Base-by-base conservation (phyloP, 2,329 filamentous ascomycete genomes). In the Hypoxylon rubiginosum region DNA sequence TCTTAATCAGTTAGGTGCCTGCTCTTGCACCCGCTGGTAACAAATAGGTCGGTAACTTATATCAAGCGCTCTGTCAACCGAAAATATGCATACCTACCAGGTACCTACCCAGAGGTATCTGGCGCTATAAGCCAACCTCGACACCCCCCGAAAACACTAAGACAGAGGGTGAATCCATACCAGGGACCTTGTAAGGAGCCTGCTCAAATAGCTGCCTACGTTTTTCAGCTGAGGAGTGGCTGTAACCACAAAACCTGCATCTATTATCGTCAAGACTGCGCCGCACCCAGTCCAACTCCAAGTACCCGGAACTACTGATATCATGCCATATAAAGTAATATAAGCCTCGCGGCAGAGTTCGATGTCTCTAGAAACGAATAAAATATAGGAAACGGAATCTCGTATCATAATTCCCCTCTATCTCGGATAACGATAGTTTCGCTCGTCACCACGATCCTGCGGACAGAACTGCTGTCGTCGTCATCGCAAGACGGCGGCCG, bases 351-450 rank as follows among this genome's bases (percentile, higher is more conserved):
- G 45, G 51, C 58, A 32, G 26, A 30, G 49, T 28, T 34, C 26
- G 17, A 36, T 32, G 36, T 64, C 21, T 56, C 48, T 64, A 62
- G 39, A 66, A 43, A 7, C 17, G n/a, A 43, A 43, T n/a, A 17
- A 9, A 21, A 10, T 6, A 43, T 43, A 8, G n/a, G 36, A 43
- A 43, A 21, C 10, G 8, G 39, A 43, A 43, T 21, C 9, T 21
- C 5, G 6, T 26, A 55, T 67, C 32, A 71, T 19, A 71, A 59
- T 30, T 67, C 64, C 32, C 69, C 69, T 30, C 64, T 66, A 39
- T 62, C 62, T 50, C 69, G 66, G 13, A 64, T 66, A 21, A 71
- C 55, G 32, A 71, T 71, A 10, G 69, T 71, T 46, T 71, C 69
- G 28, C 58, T 71, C 41, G 66, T 69, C 28, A 71, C 69, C 26